A percentile compares a stretch with the other conserved stretches of the same genome.
Conservation (phyloP, 2,329 filamentous ascomycete genomes). For the Tolypocladium tundrense region DNA sequence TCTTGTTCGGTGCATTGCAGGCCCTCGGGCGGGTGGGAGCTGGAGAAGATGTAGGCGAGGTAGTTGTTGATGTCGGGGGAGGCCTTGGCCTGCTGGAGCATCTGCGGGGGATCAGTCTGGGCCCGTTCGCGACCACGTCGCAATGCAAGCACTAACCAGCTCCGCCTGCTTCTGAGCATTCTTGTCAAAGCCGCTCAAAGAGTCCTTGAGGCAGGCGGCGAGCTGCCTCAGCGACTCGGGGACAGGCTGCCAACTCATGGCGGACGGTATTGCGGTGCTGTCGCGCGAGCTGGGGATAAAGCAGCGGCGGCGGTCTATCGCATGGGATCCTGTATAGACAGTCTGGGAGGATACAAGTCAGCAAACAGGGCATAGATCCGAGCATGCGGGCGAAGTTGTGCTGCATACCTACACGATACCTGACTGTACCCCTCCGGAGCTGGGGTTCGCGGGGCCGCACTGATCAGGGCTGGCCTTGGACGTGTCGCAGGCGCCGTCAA, state of each 20-base stretch:
- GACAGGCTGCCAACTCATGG: constrained; percentile 89
- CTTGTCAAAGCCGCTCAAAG: constrained; percentile 74
- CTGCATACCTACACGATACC: neutral
- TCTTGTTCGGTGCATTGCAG: constrained; percentile 49
- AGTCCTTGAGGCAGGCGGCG: constrained; percentile 81
- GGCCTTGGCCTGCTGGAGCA: constrained; percentile 80
- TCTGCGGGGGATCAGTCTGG: constrained; percentile 40
- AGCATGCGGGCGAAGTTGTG: neutral
- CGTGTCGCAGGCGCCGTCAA: neutral
- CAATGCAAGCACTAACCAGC: constrained; percentile 44
- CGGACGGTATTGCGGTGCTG: constrained; percentile 9
- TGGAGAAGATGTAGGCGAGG: constrained; percentile 81
- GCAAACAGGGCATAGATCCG: too few species aligned
- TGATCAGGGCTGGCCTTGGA: neutral
- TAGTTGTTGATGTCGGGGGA: constrained; percentile 97
- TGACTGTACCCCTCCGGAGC: neutral
- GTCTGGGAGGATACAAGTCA: neutral
- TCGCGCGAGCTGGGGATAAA: neutral
- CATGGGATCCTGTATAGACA: neutral
- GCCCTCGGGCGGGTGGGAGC: constrained; percentile 48
- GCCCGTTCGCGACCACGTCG: neutral
- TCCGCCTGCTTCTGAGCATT: constrained; percentile 82
- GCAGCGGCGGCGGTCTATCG: neutral
- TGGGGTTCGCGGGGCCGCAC: neutral
- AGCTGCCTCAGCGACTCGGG: constrained; percentile 83